A percentile compares a stretch with the other conserved stretches of the same genome.
Conservation (phyloP, 129 eudicot species). For the Saussurea involucrata region DNA sequence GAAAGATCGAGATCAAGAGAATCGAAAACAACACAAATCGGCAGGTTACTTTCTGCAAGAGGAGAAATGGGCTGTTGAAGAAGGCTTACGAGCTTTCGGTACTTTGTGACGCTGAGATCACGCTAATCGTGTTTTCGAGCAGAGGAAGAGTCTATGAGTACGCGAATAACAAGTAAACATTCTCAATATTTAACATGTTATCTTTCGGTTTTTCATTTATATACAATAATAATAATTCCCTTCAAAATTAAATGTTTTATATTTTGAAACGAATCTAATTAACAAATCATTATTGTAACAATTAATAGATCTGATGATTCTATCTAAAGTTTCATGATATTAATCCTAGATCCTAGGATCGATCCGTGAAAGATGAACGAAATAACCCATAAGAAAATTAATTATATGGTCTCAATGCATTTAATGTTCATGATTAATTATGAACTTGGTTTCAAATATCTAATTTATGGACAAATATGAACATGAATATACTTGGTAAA, state of each 20-base stretch:
- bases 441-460: neutral
- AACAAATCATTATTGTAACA: neutral
- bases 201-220: neutral
- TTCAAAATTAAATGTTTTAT: too few relatives aligned
- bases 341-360: neutral
- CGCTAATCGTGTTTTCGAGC: slow-evolving; percentile 72
- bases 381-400: neutral
- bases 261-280: too few relatives aligned
- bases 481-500: neutral
- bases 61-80: slow-evolving; percentile 75
- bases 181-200: neutral
- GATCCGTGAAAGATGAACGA: neutral
- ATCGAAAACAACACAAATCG: slow-evolving; percentile 67
- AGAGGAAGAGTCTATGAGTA: slow-evolving; percentile 71
- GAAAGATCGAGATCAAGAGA: slow-evolving; percentile 72
- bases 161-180: slow-evolving; percentile 47
- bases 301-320: neutral
- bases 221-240: neutral
- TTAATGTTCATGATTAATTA: neutral
- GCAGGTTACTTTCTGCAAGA: slow-evolving; percentile 77
- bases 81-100: slow-evolving; percentile 82
- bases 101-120: slow-evolving; percentile 82
- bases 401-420: neutral
- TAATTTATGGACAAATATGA: too few relatives aligned
- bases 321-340: neutral